Conservation (phyloP, 495 filamentous ascomycete species). For the Bacidia rubella region DNA sequence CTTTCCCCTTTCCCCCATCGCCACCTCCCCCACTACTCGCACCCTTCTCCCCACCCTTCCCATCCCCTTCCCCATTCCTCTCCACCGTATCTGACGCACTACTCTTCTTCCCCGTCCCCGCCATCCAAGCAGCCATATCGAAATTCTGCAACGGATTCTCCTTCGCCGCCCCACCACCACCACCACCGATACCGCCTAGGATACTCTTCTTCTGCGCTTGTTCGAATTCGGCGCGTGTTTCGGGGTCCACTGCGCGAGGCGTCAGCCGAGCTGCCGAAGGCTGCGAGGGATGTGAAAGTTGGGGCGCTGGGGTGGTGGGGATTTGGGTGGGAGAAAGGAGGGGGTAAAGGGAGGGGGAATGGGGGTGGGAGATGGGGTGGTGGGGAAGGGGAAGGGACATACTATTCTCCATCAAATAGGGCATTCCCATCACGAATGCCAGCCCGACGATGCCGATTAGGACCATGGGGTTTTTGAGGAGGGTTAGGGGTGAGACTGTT, state of each 20-base stretch:
- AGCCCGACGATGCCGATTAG: conserved; percentile 71
- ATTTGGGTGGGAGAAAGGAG: conserved; percentile 5
- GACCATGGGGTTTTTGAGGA: conserved; percentile 92
- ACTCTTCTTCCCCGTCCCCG: conserved; percentile 32
- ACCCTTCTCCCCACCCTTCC: conserved; percentile 17
- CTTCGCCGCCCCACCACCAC: conserved; percentile 14
- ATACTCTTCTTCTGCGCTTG: conserved; percentile 68
- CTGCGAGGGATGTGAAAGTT: background rate
- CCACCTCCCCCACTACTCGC: conserved; percentile 16
- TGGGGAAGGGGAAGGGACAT: conserved; percentile 28
- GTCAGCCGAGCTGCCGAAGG: too few species aligned
- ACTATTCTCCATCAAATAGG: conserved; percentile 93
- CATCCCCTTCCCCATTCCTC: conserved; percentile 23
- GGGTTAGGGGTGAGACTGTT: conserved; percentile 44
- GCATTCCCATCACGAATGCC: conserved; percentile 74
- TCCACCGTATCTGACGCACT: conserved; percentile 32
- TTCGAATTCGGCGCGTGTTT: conserved; percentile 84
- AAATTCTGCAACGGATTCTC: conserved; percentile 52
- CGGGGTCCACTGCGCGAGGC: conserved; percentile 69
- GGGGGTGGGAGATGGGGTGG: background rate
- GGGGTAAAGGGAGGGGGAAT: background rate
- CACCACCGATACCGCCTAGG: conserved; percentile 25
- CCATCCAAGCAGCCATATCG: conserved; percentile 78
- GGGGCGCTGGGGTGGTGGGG: background rate
- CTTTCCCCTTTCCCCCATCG: conserved; percentile 27